These are phyloP conservation scores for Xylona heveae DNA, from an alignment of 495 filamentous ascomycete species.

Conservation along the genomic window DNA sequence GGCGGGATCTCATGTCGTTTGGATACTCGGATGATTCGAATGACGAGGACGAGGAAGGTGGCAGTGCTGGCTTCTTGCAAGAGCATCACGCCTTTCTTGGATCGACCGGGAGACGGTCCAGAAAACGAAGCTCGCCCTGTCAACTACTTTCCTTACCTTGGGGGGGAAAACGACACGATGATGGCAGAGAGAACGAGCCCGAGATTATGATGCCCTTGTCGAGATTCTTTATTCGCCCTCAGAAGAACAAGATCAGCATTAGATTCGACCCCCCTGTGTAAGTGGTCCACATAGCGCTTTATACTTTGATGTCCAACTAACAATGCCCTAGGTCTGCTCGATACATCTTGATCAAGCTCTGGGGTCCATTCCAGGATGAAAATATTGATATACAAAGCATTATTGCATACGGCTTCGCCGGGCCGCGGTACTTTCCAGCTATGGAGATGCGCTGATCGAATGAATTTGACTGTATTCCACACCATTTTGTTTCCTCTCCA, in stretches of 20 bases:
- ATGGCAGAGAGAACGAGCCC: constrained; percentile 8
- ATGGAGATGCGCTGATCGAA: constrained; percentile 22
- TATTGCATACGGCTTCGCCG: constrained; percentile 58
- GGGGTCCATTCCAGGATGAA: constrained; percentile 41
- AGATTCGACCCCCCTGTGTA: constrained; percentile 78
- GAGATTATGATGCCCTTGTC: constrained; percentile 48
- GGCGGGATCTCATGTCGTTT: too few species aligned
- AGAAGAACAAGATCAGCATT: constrained; percentile 68
- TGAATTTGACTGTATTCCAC: too few species aligned
- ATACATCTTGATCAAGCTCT: constrained; percentile 70
- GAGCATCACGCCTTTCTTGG: too few species aligned
- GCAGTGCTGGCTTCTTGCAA: too few species aligned
- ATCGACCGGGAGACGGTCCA: too few species aligned
- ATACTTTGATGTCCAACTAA: constrained; percentile 4
- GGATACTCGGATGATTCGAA: too few species aligned
- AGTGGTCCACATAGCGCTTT: background rate
- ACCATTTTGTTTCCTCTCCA: too few species aligned
- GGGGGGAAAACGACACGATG: too few species aligned
- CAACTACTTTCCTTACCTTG: too few species aligned
- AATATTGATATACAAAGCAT: constrained; percentile 82
- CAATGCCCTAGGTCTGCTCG: constrained; percentile 32
- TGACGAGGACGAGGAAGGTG: too few species aligned
- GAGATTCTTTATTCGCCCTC: constrained; percentile 52
- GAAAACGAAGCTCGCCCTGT: too few species aligned
- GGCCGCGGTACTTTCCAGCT: constrained; percentile 57